phyloP scores from a whole-genome alignment of 495 filamentous ascomycete genomes.

The Clohesyomyces aquaticus region DNA sequence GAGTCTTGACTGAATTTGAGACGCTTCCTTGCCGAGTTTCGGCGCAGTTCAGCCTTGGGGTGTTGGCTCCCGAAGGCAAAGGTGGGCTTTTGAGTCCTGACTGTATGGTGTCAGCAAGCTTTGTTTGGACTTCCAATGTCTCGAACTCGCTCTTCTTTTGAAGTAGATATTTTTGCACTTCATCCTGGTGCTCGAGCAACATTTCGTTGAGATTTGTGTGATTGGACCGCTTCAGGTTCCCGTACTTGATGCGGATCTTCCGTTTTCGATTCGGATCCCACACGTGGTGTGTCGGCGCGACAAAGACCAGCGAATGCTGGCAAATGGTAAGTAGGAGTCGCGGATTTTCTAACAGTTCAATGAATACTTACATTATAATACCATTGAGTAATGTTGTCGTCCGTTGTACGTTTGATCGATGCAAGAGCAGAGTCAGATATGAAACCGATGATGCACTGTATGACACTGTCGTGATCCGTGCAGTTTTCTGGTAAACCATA shows the following conservation, averaged over 20 bases:
- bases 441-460: conserved; percentile 43
- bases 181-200: conserved; percentile 43
- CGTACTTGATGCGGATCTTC: conserved; percentile 46
- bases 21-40: conserved; percentile 16
- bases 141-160: conserved; percentile 42
- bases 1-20: conserved; percentile 20
- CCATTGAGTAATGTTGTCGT: conserved; percentile 50
- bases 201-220: conserved; percentile 44
- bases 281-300: conserved; percentile 68
- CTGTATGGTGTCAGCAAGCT: conserved; percentile 5
- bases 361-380: conserved; percentile 44
- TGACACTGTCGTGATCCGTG: conserved; percentile 35
- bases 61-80: not conserved
- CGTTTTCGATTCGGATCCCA: conserved; percentile 56
- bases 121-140: not conserved
- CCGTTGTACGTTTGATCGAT: conserved; percentile 44
- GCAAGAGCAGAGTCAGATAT: conserved; percentile 48
- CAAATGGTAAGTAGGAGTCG: not conserved
- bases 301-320: conserved; percentile 64
- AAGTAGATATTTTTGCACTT: conserved; percentile 40
- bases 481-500: conserved; percentile 37
- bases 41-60: conserved; percentile 8
- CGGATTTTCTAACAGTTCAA: no score
- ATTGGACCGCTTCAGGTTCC: conserved; percentile 40
- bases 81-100: conserved; percentile 16